These are phyloP conservation scores for Xylaria sp. DNA, from an alignment of 2,329 filamentous ascomycete species.

Conservation along the genomic window DNA sequence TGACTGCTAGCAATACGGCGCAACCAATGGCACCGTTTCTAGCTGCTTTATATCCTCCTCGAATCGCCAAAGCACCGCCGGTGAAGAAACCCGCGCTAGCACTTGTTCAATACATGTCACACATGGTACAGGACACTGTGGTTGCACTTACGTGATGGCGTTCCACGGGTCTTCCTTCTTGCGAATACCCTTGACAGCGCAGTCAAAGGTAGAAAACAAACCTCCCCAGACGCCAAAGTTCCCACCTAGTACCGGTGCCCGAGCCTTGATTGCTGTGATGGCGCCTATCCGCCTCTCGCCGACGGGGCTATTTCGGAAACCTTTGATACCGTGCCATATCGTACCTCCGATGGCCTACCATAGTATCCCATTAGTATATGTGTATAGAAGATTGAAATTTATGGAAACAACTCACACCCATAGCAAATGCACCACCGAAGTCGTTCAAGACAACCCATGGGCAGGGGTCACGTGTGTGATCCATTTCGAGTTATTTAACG, in stretches of 20 bases:
- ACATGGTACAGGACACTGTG: neutral
- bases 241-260: constrained; percentile 93
- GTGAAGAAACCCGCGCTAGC: constrained; percentile 90
- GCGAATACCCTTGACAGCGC: constrained; percentile 90
- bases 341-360: constrained; percentile 47
- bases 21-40: constrained; percentile 97
- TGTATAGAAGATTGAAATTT: neutral
- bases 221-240: constrained; percentile 99
- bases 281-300: constrained; percentile 96
- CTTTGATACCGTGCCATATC: constrained; percentile 66
- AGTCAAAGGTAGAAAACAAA: constrained; percentile 95
- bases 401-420: constrained; percentile 76
- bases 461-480: constrained; percentile 96
- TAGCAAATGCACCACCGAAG: constrained; percentile 92
- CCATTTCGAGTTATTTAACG: constrained; percentile 64
- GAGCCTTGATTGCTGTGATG: constrained; percentile 96
- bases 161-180: constrained; percentile 99
- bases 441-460: constrained; percentile 97
- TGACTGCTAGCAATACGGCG: constrained; percentile 91
- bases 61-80: constrained; percentile 87
- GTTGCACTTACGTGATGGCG: constrained; percentile 71
- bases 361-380: neutral
- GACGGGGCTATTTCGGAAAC: constrained; percentile 87
- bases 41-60: constrained; percentile 90
- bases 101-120: neutral